Evolutionary conservation across 768 basidiomycete genomes (phyloP).

Genomic region (Collybia mongolica): DNA sequence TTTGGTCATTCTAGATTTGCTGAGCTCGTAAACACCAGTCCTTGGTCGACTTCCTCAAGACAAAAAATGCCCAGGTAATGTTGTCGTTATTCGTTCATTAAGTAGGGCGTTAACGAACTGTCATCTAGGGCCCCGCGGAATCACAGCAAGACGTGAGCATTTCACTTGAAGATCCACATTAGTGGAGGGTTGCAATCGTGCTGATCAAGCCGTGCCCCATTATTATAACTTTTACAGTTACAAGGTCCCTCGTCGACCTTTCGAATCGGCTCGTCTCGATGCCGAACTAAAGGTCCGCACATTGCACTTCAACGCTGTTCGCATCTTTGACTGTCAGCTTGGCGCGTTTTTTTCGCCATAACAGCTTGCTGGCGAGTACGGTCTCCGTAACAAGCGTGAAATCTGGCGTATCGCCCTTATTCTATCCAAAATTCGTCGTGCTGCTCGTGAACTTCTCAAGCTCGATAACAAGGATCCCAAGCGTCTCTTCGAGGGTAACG

Average conservation of each 20-base stretch:
- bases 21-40: slow-evolving; percentile 24
- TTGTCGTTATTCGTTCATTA: slow-evolving; percentile 18
- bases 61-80: slow-evolving; percentile 82
- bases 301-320: background rate
- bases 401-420: slow-evolving; percentile 99
- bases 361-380: slow-evolving; percentile 99
- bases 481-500: slow-evolving; percentile 99
- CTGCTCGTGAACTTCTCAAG: slow-evolving; percentile 99
- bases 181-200: slow-evolving; percentile 64
- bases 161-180: slow-evolving; percentile 64
- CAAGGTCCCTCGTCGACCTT: slow-evolving; percentile 98
- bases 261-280: slow-evolving; percentile 97
- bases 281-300: slow-evolving; percentile 90
- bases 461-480: slow-evolving; percentile 99
- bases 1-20: slow-evolving; percentile 28
- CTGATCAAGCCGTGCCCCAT: slow-evolving; percentile 71
- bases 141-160: slow-evolving; percentile 90
- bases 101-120: slow-evolving; percentile 29
- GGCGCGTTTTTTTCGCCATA: background rate
- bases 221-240: slow-evolving; percentile 67
- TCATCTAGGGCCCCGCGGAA: slow-evolving; percentile 80
- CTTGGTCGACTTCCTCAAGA: slow-evolving; percentile 52
- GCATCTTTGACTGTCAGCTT: background rate
- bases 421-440: slow-evolving; percentile 99
- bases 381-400: slow-evolving; percentile 99